Conservation (phyloP, 371 early-diverging fungal species). For the Mucor racemosus region DNA sequence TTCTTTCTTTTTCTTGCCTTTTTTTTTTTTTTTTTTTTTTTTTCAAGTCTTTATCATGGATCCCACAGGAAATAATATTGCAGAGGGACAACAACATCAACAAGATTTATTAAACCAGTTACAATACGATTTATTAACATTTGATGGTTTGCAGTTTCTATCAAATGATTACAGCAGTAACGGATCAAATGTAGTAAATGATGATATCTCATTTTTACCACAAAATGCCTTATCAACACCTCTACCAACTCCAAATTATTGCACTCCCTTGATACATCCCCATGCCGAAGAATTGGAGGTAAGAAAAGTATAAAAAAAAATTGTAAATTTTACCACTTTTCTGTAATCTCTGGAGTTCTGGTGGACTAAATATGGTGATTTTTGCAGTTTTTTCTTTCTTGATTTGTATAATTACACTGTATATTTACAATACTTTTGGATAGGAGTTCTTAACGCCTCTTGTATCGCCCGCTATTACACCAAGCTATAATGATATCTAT, state of each 20-base stretch:
- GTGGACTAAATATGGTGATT: background rate
- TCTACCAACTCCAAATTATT: constrained; percentile 14
- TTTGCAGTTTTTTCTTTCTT: background rate
- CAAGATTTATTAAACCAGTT: background rate
- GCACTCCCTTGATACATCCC: constrained; percentile 14
- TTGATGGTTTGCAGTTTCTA: background rate
- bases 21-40: background rate
- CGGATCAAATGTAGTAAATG: background rate
- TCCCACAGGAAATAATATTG: background rate
- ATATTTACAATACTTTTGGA: constrained; percentile 7
- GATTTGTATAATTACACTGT: constrained; percentile 5
- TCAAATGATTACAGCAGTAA: background rate
- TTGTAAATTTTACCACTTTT: background rate
- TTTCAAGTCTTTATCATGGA: background rate
- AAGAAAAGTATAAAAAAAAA: too few relatives aligned
- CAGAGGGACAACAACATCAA: background rate
- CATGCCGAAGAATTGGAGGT: background rate
- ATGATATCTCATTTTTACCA: background rate
- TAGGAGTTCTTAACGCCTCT: constrained; percentile 58
- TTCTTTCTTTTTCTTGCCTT: background rate
- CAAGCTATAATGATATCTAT: constrained; percentile 39
- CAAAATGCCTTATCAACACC: constrained; percentile 15
- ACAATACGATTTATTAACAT: background rate
- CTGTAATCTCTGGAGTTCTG: background rate
- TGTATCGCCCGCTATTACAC: constrained; percentile 68